Conservation (phyloP, 208 protist species). For the Crithidia bombi region DNA sequence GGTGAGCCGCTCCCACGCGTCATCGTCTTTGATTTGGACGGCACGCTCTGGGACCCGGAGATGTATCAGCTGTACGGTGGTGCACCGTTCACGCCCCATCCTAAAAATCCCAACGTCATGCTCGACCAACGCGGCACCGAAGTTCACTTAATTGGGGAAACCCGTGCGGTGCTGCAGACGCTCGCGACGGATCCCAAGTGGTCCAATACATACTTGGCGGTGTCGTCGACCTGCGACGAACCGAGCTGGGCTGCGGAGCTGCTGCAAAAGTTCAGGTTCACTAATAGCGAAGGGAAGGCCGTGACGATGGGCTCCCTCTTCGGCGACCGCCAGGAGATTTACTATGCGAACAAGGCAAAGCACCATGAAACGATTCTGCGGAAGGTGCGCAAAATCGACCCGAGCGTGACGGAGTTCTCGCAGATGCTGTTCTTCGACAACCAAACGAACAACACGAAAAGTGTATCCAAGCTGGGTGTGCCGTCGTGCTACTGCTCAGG, state of each 20-base stretch:
- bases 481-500: constrained; percentile 74
- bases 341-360: constrained; percentile 71
- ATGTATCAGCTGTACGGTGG: constrained; percentile 91
- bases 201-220: constrained; percentile 62
- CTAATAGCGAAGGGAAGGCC: constrained; percentile 21
- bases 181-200: constrained; percentile 57
- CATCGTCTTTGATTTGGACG: constrained; percentile 92
- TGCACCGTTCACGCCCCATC: constrained; percentile 66
- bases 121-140: constrained; percentile 59
- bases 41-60: constrained; percentile 89
- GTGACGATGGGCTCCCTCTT: constrained; percentile 78
- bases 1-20: constrained; percentile 50
- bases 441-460: constrained; percentile 78
- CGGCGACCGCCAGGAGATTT: constrained; percentile 75
- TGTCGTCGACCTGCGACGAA: constrained; percentile 89
- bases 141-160: constrained; percentile 83
- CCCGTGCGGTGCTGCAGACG: constrained; percentile 64
- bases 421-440: constrained; percentile 94
- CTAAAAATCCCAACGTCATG: constrained; percentile 46
- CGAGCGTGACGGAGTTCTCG: constrained; percentile 58
- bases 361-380: constrained; percentile 67
- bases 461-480: constrained; percentile 80
- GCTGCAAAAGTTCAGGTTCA: constrained; percentile 69
- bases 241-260: constrained; percentile 84
- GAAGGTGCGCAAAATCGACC: constrained; percentile 47